These are phyloP conservation scores for Tetragonia tetragonoides DNA, from an alignment of 148 eudicot genomes.

Conservation along the genomic window DNA sequence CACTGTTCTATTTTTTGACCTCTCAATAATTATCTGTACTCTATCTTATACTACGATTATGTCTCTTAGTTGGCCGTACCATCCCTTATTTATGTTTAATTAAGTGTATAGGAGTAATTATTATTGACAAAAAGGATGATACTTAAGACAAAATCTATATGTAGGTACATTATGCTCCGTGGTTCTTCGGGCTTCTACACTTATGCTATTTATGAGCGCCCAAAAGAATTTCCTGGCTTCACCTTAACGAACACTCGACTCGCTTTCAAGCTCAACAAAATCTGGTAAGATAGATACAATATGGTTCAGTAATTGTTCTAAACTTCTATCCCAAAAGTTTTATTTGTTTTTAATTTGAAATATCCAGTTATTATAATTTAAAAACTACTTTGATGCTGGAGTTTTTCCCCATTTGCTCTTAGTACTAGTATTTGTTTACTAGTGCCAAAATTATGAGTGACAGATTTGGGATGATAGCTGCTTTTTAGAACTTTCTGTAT, in stretches of 20 bases:
- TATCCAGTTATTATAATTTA: too few species aligned
- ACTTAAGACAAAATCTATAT: background rate
- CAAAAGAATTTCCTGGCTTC: conserved; percentile 54
- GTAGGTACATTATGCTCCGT: conserved; percentile 57
- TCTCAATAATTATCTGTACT: too few species aligned
- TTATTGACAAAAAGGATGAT: too few species aligned
- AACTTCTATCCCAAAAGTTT: too few species aligned
- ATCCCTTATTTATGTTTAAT: too few species aligned
- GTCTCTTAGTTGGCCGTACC: too few species aligned
- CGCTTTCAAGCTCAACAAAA: conserved; percentile 63
- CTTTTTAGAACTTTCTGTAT: background rate
- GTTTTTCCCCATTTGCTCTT: too few species aligned
- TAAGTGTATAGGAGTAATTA: too few species aligned
- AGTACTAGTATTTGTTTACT: background rate
- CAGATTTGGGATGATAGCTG: background rate
- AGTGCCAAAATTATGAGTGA: background rate
- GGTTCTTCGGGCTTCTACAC: conserved; percentile 69
- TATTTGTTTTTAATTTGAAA: too few species aligned
- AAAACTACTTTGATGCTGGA: background rate
- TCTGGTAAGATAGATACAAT: conserved; percentile 25
- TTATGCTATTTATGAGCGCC: conserved; percentile 64
- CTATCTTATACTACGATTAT: too few species aligned
- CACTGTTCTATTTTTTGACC: too few species aligned
- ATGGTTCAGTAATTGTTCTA: too few species aligned
- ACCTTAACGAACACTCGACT: conserved; percentile 59